These are phyloP conservation scores for Metschnikowia koreensis DNA, from an alignment of 805 yeast species.

Conservation along the genomic window DNA sequence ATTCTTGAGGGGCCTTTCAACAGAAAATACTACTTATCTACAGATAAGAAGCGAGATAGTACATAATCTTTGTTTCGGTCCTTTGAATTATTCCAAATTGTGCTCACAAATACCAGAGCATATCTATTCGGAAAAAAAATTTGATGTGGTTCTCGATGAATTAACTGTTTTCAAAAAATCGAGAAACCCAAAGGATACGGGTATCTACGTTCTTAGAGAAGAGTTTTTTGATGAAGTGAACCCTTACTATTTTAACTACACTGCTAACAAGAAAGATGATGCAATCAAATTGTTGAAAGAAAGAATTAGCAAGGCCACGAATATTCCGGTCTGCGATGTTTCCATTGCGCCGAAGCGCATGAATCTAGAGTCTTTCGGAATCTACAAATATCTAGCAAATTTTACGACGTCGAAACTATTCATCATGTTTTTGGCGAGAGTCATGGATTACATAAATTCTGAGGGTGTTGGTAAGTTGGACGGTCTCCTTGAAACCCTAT, in stretches of 20 bases:
- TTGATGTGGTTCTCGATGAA: conserved; percentile 50
- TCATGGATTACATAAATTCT: conserved; percentile 40
- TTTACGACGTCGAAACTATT: conserved; percentile 56
- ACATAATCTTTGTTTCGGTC: conserved; percentile 77
- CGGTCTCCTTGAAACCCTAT: conserved; percentile 51
- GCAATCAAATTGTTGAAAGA: conserved; percentile 65
- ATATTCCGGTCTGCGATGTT: conserved; percentile 44
- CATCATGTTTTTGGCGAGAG: conserved; percentile 49
- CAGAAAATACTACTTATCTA: conserved; percentile 47
- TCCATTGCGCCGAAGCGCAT: conserved; percentile 56
- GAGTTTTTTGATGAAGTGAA: conserved; percentile 33
- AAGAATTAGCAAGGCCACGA: conserved; percentile 39
- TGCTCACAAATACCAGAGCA: conserved; percentile 73
- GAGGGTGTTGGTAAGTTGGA: conserved; percentile 48
- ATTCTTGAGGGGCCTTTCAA: conserved; percentile 49
- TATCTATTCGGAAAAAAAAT: conserved; percentile 65
- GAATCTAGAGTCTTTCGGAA: conserved; percentile 29
- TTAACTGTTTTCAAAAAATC: conserved; percentile 36
- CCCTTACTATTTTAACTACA: conserved; percentile 78
- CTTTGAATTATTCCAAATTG: conserved; percentile 68
- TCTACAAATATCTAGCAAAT: conserved; percentile 45
- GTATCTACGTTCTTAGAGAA: conserved; percentile 37
- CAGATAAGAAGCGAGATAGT: conserved; percentile 69
- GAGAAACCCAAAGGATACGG: conserved; percentile 34
- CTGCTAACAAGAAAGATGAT: conserved; percentile 78